A percentile compares a stretch with the other conserved stretches of the same genome.
Conservation (phyloP, 768 basidiomycete genomes). For the Agrocybe chaxingu region DNA sequence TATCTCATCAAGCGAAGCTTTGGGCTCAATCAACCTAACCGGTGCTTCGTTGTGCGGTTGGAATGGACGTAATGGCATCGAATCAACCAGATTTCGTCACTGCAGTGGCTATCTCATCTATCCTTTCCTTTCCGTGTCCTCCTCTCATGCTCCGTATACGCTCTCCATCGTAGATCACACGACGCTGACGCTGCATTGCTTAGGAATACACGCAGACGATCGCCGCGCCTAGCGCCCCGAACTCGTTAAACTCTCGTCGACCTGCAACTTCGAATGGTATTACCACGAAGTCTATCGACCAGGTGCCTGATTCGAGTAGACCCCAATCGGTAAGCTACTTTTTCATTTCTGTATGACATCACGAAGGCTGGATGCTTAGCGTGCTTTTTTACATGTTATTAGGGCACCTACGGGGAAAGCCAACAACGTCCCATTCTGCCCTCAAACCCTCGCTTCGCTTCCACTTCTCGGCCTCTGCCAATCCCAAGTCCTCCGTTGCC, state of each 20-base stretch:
- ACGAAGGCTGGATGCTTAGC: slow-evolving; percentile 3
- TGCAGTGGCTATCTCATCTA: neutral
- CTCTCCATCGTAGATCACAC: neutral
- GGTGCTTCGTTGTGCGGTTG: slow-evolving; percentile 13
- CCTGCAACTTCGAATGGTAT: slow-evolving; percentile 6
- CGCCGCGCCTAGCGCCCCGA: slow-evolving; percentile 12
- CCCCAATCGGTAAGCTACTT: slow-evolving; percentile 23
- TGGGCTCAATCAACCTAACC: slow-evolving; percentile 13
- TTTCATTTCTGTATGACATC: slow-evolving; percentile 20
- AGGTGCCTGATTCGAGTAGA: slow-evolving; percentile 15
- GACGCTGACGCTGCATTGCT: neutral
- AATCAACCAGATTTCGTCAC: slow-evolving; percentile 1
- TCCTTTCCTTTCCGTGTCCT: neutral
- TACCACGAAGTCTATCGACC: slow-evolving; percentile 15
- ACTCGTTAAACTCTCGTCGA: slow-evolving; percentile 10
- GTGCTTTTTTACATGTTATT: slow-evolving; percentile 3
- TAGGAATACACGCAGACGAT: slow-evolving; percentile 19
- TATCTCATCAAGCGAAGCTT: slow-evolving; percentile 13
- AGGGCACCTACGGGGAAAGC: slow-evolving; percentile 15
- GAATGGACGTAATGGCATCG: slow-evolving; percentile 10
- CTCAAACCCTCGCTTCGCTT: slow-evolving; percentile 5
- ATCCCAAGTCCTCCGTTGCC: slow-evolving; percentile 6
- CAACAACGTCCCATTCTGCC: slow-evolving; percentile 5
- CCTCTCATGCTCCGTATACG: neutral
- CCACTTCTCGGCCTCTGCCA: slow-evolving; percentile 7